Percentiles rank a stretch among this genome's conserved stretches.
phyloP scores from a whole-genome alignment of 2,329 filamentous ascomycete genomes.

The Cordyceps fumosorosea region DNA sequence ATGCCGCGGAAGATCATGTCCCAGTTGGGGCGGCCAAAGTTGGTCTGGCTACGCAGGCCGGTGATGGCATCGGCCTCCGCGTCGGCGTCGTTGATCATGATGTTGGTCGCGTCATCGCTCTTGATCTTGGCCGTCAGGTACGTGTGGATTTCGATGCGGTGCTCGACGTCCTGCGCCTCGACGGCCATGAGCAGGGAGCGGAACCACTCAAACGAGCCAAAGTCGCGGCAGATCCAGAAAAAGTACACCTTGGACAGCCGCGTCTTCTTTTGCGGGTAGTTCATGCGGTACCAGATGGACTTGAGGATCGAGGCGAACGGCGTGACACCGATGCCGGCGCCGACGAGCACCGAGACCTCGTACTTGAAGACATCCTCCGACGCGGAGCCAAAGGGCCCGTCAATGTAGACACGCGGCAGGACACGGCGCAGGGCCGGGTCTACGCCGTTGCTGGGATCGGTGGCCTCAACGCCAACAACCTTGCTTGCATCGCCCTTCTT shows the following conservation, averaged over 20 bases:
- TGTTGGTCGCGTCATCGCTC: constrained; percentile 78
- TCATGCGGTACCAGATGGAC: constrained; percentile 91
- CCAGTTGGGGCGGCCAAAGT: constrained; percentile 84
- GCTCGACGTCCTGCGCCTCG: constrained; percentile 76
- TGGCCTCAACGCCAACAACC: constrained; percentile 60
- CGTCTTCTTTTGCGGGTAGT: constrained; percentile 75
- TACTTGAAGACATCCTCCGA: constrained; percentile 90
- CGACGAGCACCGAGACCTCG: constrained; percentile 71
- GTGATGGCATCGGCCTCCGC: constrained; percentile 81
- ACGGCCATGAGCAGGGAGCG: constrained; percentile 75
- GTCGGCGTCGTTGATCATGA: constrained; percentile 87
- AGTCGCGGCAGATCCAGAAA: constrained; percentile 88
- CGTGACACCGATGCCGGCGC: constrained; percentile 79
- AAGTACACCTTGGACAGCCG: constrained; percentile 82
- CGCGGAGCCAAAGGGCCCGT: constrained; percentile 78
- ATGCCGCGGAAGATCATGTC: constrained; percentile 84
- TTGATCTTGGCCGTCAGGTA: constrained; percentile 86
- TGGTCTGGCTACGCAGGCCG: constrained; percentile 72
- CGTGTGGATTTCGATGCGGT: constrained; percentile 82
- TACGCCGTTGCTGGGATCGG: constrained; percentile 45
- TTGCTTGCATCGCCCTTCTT: constrained; percentile 48
- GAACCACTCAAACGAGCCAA: constrained; percentile 87
- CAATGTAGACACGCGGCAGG: constrained; percentile 73
- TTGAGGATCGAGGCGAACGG: constrained; percentile 83
- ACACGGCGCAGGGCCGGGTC: constrained; percentile 67